Evolutionary conservation across 768 basidiomycete species (phyloP), one percentile per base, ranked within the genome.

Genomic region (Nevesoporus exiguus): DNA sequence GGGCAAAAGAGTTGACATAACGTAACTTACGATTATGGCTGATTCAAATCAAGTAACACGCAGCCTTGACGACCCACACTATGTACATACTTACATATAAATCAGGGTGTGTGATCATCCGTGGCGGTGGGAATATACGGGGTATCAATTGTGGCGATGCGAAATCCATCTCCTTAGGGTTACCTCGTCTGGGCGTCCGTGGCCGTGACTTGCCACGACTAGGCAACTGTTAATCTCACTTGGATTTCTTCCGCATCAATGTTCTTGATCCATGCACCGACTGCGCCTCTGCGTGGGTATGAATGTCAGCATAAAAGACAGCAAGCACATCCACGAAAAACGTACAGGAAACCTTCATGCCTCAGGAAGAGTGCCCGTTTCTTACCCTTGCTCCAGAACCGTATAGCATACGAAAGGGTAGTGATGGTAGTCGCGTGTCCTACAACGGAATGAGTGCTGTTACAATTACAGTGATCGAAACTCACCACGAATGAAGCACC

Each of bases 361-460:
- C 97, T 84, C 58, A 99, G 78, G 78, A 99, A 99, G 60, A 98
- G 77, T 39, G 97, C 97, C 37, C 93, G 84, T 72, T 98, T 98
- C 30, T 86, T 95, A 0, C 97, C 97, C 69, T 95, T 96, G 64
- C 93, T 95, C 97, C 97, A 99, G 76, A 98, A 99, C 17, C 97
- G 86, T 72, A 99, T 98, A 21, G 97, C 97, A 73, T 99, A 99
- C 21, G 97, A 98, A 48, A 98, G 78, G 17, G 97, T 98, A 17
- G 93, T 88, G 66, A 99, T 95, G 29, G 97, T 99, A 31, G 95
- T 91, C 42, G 96, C 88, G 67, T 98, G 97, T 17, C 97, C 94
- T 96, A 48, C 52, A 54, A 40, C 58, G 29, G 61, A 37, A 45
- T 60, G 21, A 67, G 51, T 41, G 24, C 25, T 14, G 4, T 7